Base-by-base conservation (phyloP, 129 eudicot genomes). In the Deinandra increscens region DNA sequence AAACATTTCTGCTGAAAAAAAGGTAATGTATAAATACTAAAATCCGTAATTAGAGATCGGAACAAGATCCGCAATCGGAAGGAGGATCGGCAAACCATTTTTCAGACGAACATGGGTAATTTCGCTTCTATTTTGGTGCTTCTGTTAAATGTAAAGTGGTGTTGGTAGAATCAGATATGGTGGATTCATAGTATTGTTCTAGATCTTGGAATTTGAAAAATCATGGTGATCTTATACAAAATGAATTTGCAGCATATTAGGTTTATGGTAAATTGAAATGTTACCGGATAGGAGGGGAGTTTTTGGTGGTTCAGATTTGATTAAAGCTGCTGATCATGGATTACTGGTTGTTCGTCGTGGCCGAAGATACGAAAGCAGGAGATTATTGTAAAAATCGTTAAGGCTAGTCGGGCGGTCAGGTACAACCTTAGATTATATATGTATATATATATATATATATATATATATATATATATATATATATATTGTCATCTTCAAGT, bases 281-380 rank as follows among this genome's bases (percentile, higher is more conserved):
- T 73, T 86, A 70, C 83, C 88, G 36, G 88, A 83, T 69, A 84
- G 95, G 73, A 91, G 93, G 75, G 75, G 50, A 63, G 50, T 11
- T 63, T 19, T 63, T 17, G 10, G 4, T 12, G 49, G 49, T 63
- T 63, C 51, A 41, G 68, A 63, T 63, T 51, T 19, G 68, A 20
- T 41, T 39, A 63, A 63, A 63, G 15, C 17, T 19, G 51, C 34
- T 63, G 68, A 63, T 39, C 50, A 63, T 41, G 68, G 68, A 20
- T 42, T 39, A 63, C 68, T 22, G 31, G 51, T 49, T 39, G 49
- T 39, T 39, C 97, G 95, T 31, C 77, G 95, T 17, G 75, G 79
- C 46, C 70, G 84, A 77, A 87, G 85, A 84, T 77, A 83, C 68
- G 82, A 86, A 49, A 80, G 85, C 76, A 75, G 66, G 64, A 81